Base-by-base conservation (phyloP, 2,329 filamentous ascomycete genomes). In the Nemania sp. region DNA sequence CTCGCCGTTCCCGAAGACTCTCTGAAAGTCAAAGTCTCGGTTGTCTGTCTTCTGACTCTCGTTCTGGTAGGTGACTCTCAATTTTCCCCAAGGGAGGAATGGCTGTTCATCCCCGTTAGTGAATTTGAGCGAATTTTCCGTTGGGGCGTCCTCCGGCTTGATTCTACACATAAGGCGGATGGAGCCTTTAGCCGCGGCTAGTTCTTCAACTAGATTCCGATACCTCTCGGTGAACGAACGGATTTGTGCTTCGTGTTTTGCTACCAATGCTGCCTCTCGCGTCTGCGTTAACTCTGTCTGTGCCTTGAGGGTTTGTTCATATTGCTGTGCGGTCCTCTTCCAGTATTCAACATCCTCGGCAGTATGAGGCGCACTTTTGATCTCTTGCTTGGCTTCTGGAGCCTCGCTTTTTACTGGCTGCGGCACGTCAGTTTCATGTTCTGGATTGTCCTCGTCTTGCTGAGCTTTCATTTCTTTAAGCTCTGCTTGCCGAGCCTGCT, bases 81-180 rank as follows among this genome's bases (percentile, higher is more conserved):
- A 93, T 77, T 97, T 93, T 58, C 93, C 92, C 65, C 91, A 92
- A 84, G 83, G 70, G 96, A 92, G 60, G 87, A 87, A 4, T 92
- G 66, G 54, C 1, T 73, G 71, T 1, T 52, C 22, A 3, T 64
- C 49, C 4, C 55, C 59, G 26, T 68, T 56, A 4, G 27, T 54
- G 24, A 74, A 73, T 20, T 72, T 32, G 0, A 71, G 59, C 10
- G 75, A 92, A 13, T 88, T 85, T 24, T 89, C 86, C 2, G 88
- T 87, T 61, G 93, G 89, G 0, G 82, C 79, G 1, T 79, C 71
- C 11, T 82, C 83, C 0, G 95, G 96, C 41, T 95, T 90, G 26
- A 98, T 93, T 76, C 96, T 89, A 77, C 94, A 97, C 87, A 98
- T 98, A 68, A 98, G 95, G 24, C 96, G 91, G 75, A 99, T 98